Evolutionary conservation across 1,139 yeast species (phyloP), one percentile per base, ranked within the genome.

Genomic region (Suhomyces kunorum): DNA sequence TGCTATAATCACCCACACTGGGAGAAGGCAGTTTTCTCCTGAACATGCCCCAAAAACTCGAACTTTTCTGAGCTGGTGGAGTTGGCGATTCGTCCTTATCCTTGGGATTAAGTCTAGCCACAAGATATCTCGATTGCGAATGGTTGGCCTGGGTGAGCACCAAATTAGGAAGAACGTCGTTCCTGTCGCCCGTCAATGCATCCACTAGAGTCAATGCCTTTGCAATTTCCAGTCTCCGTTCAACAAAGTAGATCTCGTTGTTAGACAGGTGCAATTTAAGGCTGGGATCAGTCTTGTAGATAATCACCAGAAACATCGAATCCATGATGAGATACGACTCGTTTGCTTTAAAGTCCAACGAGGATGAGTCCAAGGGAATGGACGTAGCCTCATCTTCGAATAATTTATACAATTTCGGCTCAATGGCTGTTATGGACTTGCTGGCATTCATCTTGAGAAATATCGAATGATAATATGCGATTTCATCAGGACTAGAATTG

Each of bases 401-500:
- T 2, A 56, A 29, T 16, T 48, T 40, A 45, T 56, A 62, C 11
- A 68, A 44, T 11, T 40, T 40, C 0, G 76, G 76, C 30, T 55
- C 51, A 16, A 71, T 63, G 17, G 58, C 60, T 8, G 39, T 44
- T 8, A 53, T 32, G 2, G 71, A 57, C 6, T 40, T 36, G 1
- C 48, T 43, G 6, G 45, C 38, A 11, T 50, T 46, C 31, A 58
- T 44, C 32, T 44, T 54, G 41, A 55, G 40, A 40, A 66, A 68
- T 59, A 64, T 56, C 20, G 59, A 56, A 42, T 69, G 74, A 45
- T 66, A 56, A 43, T 46, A 61, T 2, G 75, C 70, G 5, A 73
- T 69, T 50, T 71, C 76, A 43, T 71, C 76, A 0, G 76, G 76
- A 40, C 71, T 66, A 7, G 71, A 63, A 47, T 71, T 71, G 53